Percentiles rank a stretch among this genome's conserved stretches.
Evolutionary conservation across 106 monocot species (phyloP).

Genomic region (Chionographis japonica): DNA sequence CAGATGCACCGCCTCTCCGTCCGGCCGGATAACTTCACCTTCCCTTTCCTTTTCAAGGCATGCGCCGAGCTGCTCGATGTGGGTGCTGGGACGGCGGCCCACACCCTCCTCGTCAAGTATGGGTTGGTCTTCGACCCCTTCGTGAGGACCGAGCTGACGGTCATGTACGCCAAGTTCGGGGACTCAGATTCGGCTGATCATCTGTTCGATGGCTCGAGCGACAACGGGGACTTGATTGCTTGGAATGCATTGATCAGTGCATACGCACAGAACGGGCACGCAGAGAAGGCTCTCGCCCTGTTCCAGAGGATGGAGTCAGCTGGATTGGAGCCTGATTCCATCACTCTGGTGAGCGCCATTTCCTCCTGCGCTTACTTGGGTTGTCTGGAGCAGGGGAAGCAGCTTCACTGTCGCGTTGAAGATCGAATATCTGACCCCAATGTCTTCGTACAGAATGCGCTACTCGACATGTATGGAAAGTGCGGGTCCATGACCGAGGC

Average conservation of each 20-base stretch:
- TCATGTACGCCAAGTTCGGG: constrained; percentile 17
- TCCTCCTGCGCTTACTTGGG: constrained; percentile 18
- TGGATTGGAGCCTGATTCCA: constrained; percentile 13
- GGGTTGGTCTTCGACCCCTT: constrained; percentile 9
- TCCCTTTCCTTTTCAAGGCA: constrained; percentile 30
- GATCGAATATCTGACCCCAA: background rate
- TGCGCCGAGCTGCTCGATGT: constrained; percentile 13
- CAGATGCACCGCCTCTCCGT: constrained; percentile 15
- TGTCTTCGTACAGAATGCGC: constrained; percentile 20
- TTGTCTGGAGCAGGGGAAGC: constrained; percentile 9
- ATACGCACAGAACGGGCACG: constrained; percentile 15
- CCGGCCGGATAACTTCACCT: constrained; percentile 31
- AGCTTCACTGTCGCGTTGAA: background rate
- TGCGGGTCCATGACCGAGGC: constrained; percentile 17
- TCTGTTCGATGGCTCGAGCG: constrained; percentile 5
- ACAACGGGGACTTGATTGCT: constrained; percentile 12
- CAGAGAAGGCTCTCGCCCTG: constrained; percentile 7
- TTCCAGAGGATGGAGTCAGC: constrained; percentile 6
- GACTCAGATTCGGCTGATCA: background rate
- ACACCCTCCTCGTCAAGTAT: constrained; percentile 5
- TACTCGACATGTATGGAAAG: constrained; percentile 33
- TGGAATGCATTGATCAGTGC: constrained; percentile 28
- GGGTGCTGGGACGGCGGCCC: constrained; percentile 6
- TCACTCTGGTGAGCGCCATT: constrained; percentile 12
- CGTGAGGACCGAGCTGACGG: constrained; percentile 12